phyloP scores from a whole-genome alignment of 345 rosid genomes.

The Hypericum perforatum region DNA sequence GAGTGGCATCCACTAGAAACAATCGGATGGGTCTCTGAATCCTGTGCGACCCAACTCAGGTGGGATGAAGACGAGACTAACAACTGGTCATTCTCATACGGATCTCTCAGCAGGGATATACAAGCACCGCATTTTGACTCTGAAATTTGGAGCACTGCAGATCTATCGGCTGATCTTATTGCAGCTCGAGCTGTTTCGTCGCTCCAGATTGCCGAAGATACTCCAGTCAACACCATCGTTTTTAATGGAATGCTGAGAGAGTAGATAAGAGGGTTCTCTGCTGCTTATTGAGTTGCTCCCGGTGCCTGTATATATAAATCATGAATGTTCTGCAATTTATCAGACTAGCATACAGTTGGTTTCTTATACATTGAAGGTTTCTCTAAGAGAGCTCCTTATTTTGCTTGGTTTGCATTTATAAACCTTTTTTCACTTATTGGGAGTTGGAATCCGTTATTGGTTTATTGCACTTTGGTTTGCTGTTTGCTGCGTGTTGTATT shows the following conservation, averaged over 20 bases:
- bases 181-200: constrained; percentile 89
- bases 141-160: constrained; percentile 39
- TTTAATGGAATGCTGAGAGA: constrained; percentile 54
- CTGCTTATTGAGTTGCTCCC: background rate
- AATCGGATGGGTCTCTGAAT: constrained; percentile 44
- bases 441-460: no score
- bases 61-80: constrained; percentile 32
- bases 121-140: constrained; percentile 17
- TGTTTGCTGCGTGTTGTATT: no score
- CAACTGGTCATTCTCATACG: constrained; percentile 46
- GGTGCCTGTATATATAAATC: no score
- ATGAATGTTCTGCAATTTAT: no score
- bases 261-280: constrained; percentile 6
- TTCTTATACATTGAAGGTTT: no score
- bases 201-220: constrained; percentile 67
- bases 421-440: no score
- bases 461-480: no score
- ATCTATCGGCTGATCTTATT: constrained; percentile 47
- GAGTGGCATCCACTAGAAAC: constrained; percentile 36
- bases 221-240: constrained; percentile 39
- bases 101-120: constrained; percentile 34
- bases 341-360: no score
- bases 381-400: no score
- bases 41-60: constrained; percentile 34
- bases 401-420: no score